Evolutionary conservation across 1,284 basidiomycete species (phyloP).

Genomic region (Puccinia triticina): DNA sequence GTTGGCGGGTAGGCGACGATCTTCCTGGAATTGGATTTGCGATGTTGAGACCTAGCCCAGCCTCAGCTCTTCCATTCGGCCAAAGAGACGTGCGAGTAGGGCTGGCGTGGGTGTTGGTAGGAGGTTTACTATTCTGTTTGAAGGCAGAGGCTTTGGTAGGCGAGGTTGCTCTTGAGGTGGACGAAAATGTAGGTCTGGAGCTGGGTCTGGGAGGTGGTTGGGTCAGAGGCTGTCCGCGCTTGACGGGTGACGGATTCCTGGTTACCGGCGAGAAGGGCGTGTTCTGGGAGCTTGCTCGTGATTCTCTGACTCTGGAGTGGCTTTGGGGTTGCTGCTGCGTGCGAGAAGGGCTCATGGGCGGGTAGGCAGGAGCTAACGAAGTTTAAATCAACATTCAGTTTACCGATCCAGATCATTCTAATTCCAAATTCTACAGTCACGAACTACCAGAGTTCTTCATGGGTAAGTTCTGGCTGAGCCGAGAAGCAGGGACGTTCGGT

Average conservation of each 20-base stretch:
- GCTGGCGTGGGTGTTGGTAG: not conserved
- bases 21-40: constrained; percentile 1
- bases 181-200: constrained; percentile 1
- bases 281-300: constrained; percentile 1
- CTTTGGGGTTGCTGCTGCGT: not conserved
- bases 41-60: not conserved
- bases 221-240: not conserved
- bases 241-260: not conserved
- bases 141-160: not conserved
- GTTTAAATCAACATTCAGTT: no score
- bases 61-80: not conserved
- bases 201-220: constrained; percentile 1
- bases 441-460: no score
- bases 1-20: not conserved
- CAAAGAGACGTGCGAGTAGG: not conserved
- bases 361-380: no score
- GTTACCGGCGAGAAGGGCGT: not conserved
- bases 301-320: not conserved
- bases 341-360: not conserved
- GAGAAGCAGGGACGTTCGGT: no score
- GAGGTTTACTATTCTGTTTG: not conserved
- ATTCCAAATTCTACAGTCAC: no score
- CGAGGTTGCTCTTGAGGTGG: constrained; percentile 3
- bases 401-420: no score
- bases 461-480: no score